Percentiles rank a stretch among this genome's conserved stretches.
phyloP scores from a whole-genome alignment of 768 basidiomycete species.

The Mrakia hoshinonis region DNA sequence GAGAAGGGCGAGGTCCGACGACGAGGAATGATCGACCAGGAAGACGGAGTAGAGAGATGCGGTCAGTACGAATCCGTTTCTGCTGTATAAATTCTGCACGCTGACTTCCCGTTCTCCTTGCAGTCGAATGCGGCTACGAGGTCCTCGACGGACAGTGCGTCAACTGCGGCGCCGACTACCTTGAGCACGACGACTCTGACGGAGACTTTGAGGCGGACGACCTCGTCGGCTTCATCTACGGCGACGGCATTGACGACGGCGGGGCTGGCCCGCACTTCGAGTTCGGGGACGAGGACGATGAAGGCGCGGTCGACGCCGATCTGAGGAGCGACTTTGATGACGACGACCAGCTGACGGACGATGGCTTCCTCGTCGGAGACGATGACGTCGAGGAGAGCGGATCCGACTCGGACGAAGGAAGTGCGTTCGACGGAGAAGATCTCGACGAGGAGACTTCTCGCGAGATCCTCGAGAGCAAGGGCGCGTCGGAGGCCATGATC shows the following conservation, averaged over 20 bases:
- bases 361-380: background rate
- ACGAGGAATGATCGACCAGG: background rate
- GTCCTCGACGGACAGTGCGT: background rate
- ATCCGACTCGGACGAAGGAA: background rate
- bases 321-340: background rate
- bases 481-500: background rate
- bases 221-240: conserved; percentile 6
- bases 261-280: background rate
- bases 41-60: conserved; percentile 1
- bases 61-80: background rate
- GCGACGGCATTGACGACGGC: background rate
- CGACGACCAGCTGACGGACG: background rate
- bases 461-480: background rate
- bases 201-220: conserved; percentile 2
- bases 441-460: background rate
- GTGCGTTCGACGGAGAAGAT: background rate
- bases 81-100: background rate
- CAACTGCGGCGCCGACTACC: conserved; percentile 4
- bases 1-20: conserved; percentile 2
- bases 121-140: conserved; percentile 8
- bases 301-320: background rate
- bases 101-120: background rate
- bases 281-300: background rate
- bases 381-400: background rate
- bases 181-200: background rate